A percentile compares a stretch with the other conserved stretches of the same genome.
Conservation (phyloP, 2,329 filamentous ascomycete genomes). For the Fusarium camptoceras region DNA sequence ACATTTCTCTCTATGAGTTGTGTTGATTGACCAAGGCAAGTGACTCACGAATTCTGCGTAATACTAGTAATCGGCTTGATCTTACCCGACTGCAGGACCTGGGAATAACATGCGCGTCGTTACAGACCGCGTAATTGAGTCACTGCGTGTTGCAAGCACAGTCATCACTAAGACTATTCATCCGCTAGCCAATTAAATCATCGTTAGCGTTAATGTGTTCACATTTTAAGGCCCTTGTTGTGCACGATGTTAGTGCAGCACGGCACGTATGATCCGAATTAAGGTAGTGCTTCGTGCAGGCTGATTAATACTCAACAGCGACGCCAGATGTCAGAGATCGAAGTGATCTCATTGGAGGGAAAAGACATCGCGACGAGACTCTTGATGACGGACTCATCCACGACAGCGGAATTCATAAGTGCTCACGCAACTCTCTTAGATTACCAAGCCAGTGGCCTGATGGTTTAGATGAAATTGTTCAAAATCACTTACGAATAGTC, state of each 20-base stretch:
- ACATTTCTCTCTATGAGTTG: neutral
- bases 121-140: conserved; percentile 19
- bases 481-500: neutral
- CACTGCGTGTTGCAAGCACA: conserved; percentile 11
- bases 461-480: neutral
- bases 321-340: neutral
- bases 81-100: conserved; percentile 4
- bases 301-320: neutral
- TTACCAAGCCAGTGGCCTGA: neutral
- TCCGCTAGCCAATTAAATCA: neutral
- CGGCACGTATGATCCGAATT: conserved; percentile 9
- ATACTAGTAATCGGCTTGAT: conserved; percentile 6
- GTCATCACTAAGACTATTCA: neutral
- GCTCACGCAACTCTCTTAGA: neutral
- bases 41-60: conserved; percentile 12
- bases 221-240: neutral
- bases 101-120: neutral
- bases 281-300: neutral
- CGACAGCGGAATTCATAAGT: conserved; percentile 7
- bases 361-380: neutral
- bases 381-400: neutral
- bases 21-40: neutral
- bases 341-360: conserved; percentile 1
- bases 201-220: neutral
- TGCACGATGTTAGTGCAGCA: conserved; percentile 2